A percentile compares a stretch with the other conserved stretches of the same genome.
Conservation (phyloP, 805 yeast species). For the Spathaspora sp. region DNA sequence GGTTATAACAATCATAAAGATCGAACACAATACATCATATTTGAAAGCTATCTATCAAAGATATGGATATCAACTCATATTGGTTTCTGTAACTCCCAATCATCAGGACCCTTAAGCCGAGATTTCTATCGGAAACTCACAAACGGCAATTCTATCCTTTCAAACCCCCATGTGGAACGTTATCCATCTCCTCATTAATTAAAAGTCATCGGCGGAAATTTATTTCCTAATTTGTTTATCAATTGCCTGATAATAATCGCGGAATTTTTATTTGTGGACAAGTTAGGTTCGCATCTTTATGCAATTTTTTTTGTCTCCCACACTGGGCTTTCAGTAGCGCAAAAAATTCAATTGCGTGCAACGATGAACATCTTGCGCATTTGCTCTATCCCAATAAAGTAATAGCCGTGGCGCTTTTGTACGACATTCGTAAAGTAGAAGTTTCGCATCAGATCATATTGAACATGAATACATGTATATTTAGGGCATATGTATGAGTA, state of each 20-base stretch:
- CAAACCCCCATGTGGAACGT: not conserved
- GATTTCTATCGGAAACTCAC: not conserved
- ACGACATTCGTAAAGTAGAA: too few relatives aligned
- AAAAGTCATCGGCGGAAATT: not conserved
- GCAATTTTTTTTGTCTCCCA: not conserved
- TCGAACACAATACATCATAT: too few relatives aligned
- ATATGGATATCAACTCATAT: not conserved
- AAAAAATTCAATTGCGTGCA: not conserved
- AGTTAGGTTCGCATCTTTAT: not conserved
- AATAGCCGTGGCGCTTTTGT: not conserved
- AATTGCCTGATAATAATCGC: not conserved
- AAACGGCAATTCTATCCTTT: not conserved
- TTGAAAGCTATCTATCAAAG: not conserved
- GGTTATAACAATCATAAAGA: too few relatives aligned
- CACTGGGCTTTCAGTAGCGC: not conserved
- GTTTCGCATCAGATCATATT: too few relatives aligned
- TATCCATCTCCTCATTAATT: not conserved
- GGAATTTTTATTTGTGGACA: not conserved
- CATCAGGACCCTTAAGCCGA: not conserved
- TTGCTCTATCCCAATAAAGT: not conserved
- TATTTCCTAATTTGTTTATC: not conserved
- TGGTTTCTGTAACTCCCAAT: not conserved
- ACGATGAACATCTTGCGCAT: not conserved
- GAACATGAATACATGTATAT: too few relatives aligned
- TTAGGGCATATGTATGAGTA: not conserved